Percentiles rank a stretch among this genome's conserved stretches.
phyloP scores from a whole-genome alignment of 495 filamentous ascomycete genomes.

The Cairneyella variabilis region DNA sequence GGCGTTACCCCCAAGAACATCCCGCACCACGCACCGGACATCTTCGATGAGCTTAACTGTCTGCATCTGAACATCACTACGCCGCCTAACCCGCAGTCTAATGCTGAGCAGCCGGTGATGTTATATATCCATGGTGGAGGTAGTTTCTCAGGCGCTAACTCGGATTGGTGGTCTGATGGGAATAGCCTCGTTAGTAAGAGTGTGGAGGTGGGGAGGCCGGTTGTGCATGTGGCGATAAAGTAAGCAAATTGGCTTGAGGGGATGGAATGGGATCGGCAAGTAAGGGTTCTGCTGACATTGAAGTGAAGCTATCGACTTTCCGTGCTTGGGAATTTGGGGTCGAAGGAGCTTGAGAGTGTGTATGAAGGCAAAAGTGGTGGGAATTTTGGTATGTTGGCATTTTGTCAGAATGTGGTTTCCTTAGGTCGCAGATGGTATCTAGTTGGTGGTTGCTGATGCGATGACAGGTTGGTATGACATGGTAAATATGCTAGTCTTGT shows the following conservation, averaged over 20 bases:
- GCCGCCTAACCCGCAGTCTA: constrained; percentile 20
- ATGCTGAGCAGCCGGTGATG: constrained; percentile 33
- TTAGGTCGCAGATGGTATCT: too few relatives aligned
- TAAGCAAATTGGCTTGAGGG: too few relatives aligned
- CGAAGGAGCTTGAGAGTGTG: constrained; percentile 9
- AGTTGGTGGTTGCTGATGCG: too few relatives aligned
- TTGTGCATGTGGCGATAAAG: constrained; percentile 15
- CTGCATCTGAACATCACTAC: constrained; percentile 40
- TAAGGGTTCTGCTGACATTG: too few relatives aligned
- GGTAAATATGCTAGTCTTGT: too few relatives aligned
- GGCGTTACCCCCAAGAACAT: background rate
- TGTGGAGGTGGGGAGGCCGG: constrained; percentile 1
- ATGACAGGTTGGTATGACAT: background rate
- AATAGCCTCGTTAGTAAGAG: constrained; percentile 4
- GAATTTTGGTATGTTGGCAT: constrained; percentile 10
- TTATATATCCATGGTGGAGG: constrained; percentile 41
- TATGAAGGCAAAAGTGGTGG: constrained; percentile 1
- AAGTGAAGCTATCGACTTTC: constrained; percentile 19
- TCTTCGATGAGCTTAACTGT: constrained; percentile 39
- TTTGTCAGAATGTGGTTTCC: too few relatives aligned
- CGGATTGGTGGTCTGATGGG: constrained; percentile 18
- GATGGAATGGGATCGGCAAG: too few relatives aligned
- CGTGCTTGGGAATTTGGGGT: constrained; percentile 12
- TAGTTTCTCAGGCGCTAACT: constrained; percentile 6
- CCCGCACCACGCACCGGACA: background rate